Evolutionary conservation across 306 rosid genomes (phyloP).

Genomic region (Prunus padus): DNA sequence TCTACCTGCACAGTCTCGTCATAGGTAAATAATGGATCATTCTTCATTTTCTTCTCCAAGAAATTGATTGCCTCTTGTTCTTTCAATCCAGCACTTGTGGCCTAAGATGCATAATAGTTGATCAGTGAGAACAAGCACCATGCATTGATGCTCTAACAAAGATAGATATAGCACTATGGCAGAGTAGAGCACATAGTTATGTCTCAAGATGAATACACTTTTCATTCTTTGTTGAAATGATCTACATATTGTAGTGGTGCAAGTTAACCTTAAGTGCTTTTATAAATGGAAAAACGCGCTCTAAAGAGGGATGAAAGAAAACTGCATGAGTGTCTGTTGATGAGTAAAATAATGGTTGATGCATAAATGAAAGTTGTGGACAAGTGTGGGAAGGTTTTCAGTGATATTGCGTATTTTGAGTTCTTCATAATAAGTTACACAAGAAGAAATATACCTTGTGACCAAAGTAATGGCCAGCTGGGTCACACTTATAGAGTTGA

Average conservation of each 20-base stretch:
- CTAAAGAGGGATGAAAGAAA: background rate
- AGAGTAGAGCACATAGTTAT: background rate
- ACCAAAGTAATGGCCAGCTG: constrained; percentile 99
- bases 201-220: background rate
- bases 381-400: background rate
- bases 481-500: constrained; percentile 89
- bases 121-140: background rate
- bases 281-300: background rate
- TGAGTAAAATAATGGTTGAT: background rate
- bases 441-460: constrained; percentile 65
- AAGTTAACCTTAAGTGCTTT: background rate
- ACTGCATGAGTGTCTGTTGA: background rate
- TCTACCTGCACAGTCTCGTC: constrained; percentile 97
- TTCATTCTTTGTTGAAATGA: background rate
- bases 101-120: constrained; percentile 48
- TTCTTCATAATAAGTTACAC: background rate
- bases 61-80: constrained; percentile 99
- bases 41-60: constrained; percentile 99
- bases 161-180: background rate
- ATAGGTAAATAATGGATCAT: constrained; percentile 84
- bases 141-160: background rate
- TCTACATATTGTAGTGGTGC: background rate
- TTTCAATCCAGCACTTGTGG: constrained; percentile 95
- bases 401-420: background rate
- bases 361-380: background rate